Percentiles rank a stretch among this genome's conserved stretches.
Evolutionary conservation across 1,284 basidiomycete species (phyloP).

Genomic region (Puccinia triticina): DNA sequence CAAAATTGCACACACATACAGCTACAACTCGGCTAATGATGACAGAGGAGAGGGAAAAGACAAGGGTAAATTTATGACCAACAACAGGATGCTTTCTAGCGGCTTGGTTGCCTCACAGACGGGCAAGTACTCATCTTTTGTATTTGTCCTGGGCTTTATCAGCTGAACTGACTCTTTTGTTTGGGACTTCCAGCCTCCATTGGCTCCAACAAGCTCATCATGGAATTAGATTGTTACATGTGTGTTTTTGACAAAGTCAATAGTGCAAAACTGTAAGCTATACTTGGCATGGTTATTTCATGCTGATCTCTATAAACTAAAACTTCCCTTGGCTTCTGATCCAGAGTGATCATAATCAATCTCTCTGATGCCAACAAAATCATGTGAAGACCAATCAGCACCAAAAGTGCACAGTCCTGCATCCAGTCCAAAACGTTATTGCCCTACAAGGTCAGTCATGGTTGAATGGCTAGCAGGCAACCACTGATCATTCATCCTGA

Average conservation of each 20-base stretch:
- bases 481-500: conserved; percentile 12
- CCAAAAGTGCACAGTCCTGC: conserved; percentile 99
- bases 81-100: too few species aligned
- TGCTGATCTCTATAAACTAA: background rate
- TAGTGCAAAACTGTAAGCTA: conserved; percentile 75
- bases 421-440: conserved; percentile 93
- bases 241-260: conserved; percentile 86
- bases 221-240: conserved; percentile 97
- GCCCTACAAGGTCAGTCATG: conserved; percentile 66
- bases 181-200: conserved; percentile 70
- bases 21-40: too few species aligned
- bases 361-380: conserved; percentile 93
- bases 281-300: background rate
- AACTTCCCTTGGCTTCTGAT: conserved; percentile 11
- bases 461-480: background rate
- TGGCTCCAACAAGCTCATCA: conserved; percentile 92
- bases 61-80: too few species aligned
- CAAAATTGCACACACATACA: too few species aligned
- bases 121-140: conserved; percentile 9
- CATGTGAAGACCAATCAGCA: conserved; percentile 92
- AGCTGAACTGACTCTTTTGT: background rate
- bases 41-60: too few species aligned
- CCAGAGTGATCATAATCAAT: conserved; percentile 86
- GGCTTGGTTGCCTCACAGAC: conserved; percentile 67
- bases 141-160: background rate